Evolutionary conservation across 305 asterid species (phyloP), one percentile per base, ranked within the genome.

Genomic region (Rubia balearica): DNA sequence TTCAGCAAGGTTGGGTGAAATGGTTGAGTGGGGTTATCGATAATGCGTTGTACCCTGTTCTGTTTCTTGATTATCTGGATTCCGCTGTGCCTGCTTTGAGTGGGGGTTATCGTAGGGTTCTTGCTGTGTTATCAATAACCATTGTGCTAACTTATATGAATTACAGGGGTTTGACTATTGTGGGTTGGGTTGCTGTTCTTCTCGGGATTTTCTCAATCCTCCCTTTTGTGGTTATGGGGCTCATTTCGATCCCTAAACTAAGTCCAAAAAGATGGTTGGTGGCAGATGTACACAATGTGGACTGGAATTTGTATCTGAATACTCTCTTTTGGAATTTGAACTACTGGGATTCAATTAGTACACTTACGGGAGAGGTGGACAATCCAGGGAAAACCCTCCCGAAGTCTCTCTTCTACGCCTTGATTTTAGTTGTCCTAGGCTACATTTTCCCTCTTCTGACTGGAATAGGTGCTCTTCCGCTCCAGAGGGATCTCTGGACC

Each of bases 1-100:
- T 91, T 72, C 97, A 91, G 68, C 93, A 79, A 69, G 97, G 97
- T 21, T 89, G 92, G 90, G 71, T 91, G 96, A 91, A 89, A 68
- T 91, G 97, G 97, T 85, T 88, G 0, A 84, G 96, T 77, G 97
- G 97, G 43, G 96, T 89, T 27, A 84, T 87, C 9, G 97, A 85
- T 57, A 90, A 90, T 48, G 97, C 95, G n/a, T 84, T 91, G 60
- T 91, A 91, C 69, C 97, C 97, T 3, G 85, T 89, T 2, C 2
- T 88, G 80, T 91, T 91, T 76, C 84, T 91, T 2, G 95, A 89
- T 80, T 91, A 91, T 76, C 79, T 91, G 2, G 86, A 91, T 75
- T 86, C 96, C 0, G 88, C 86, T 4, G 61, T 89, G 49, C 97
- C 97, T 27, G 97, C 93, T 0, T 51, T 91, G 19, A 83, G 81